These are phyloP conservation scores for Urtica urens DNA, from an alignment of 306 rosid genomes.

Conservation along the genomic window DNA sequence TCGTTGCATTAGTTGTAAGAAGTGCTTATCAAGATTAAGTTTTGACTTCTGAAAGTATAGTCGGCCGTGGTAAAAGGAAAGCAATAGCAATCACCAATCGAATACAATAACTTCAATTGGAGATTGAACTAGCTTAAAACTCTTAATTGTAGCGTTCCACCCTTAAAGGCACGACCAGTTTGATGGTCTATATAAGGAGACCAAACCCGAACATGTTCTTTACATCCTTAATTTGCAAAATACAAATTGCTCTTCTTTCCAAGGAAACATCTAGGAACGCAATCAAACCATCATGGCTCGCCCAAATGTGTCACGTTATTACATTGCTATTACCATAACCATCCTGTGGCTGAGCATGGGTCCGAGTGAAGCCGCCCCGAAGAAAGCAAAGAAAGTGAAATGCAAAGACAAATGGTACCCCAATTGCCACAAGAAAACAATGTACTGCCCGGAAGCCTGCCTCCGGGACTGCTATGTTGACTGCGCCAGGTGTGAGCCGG, in stretches of 20 bases:
- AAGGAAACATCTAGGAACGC: neutral
- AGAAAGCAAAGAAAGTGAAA: conserved; percentile 28
- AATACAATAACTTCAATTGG: neutral
- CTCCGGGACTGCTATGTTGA: conserved; percentile 23
- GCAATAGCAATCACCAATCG: no score
- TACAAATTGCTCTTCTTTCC: no score
- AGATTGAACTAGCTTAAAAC: no score
- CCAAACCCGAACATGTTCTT: neutral
- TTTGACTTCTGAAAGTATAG: neutral
- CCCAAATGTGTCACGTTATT: neutral
- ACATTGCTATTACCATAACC: neutral
- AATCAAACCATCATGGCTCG: conserved; percentile 1
- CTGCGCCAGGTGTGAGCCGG: conserved; percentile 21
- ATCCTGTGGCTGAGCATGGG: conserved; percentile 7
- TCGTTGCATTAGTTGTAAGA: no score
- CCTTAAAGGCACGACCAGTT: no score
- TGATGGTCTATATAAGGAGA: neutral
- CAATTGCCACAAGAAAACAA: conserved; percentile 19
- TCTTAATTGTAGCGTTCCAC: no score
- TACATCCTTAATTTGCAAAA: no score
- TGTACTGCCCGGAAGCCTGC: conserved; percentile 23
- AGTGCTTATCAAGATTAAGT: neutral
- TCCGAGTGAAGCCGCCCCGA: conserved; percentile 13
- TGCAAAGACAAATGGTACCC: conserved; percentile 25
- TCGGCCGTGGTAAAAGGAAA: no score